Evolutionary conservation across 2,329 filamentous ascomycete species (phyloP), one percentile per base, ranked within the genome.

Genomic region (Xylaria polymorpha): DNA sequence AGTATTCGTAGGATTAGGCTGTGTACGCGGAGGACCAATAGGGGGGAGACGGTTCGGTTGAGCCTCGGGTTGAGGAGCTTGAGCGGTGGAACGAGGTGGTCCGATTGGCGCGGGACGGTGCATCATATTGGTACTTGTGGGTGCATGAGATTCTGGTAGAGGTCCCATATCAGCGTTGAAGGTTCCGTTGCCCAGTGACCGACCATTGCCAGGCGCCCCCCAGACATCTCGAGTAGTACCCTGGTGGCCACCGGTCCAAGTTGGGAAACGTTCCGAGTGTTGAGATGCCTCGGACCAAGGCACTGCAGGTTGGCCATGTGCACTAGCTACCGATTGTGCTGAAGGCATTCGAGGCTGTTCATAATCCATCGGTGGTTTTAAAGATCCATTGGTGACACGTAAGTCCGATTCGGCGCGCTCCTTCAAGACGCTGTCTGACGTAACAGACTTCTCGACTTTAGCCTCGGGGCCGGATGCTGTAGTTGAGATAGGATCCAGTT

Each of bases 121-220:
- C 9, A 78, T 72, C 3, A 80, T 73, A 55, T 77, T 78, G 15
- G 76, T 72, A 29, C 79, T 74, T 41, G 80, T 78, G 3, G 80
- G 67, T 9, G 76, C 80, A 66, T 74, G 79, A 58, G 83, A 78
- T 61, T 83, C 81, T 14, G 86, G 80, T 20, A 85, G 78, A 53
- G 83, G 83, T 35, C 84, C 85, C 61, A 91, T 83, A 72, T 89
- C 88, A 14, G 88, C 85, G 66, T 87, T 89, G 75, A 94, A 94
- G 0, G 91, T 93, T 51, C 92, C 92, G 77, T 94, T 94, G 3
- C 92, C 92, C 22, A 94, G 88, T 12, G 88, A 90, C 63, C 90
- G 86, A 72, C 92, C 90, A 74, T 87, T 90, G 64, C 88, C 88
- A n/a, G 90, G 90, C 51, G 91, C 88, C 20, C 90, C 92, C 92